A percentile compares a stretch with the other conserved stretches of the same genome.
These are phyloP conservation scores for Leucocoprinus sp. DNA, from an alignment of 768 basidiomycete species.

Conservation along the genomic window DNA sequence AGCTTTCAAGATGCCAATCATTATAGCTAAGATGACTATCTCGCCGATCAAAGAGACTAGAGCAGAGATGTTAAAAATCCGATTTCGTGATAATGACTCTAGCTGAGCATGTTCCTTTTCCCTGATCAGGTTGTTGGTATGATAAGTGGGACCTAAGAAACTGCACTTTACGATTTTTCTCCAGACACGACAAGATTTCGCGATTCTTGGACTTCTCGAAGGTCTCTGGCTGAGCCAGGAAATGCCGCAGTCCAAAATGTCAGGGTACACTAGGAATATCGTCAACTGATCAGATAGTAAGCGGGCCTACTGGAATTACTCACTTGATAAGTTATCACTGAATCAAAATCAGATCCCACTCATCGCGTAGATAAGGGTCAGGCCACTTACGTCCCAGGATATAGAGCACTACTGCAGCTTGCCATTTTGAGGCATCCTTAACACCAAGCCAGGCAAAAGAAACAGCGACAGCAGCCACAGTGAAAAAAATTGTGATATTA, in stretches of 20 bases:
- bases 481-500: slow-evolving; percentile 72
- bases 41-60: slow-evolving; percentile 63
- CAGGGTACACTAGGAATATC: slow-evolving; percentile 40
- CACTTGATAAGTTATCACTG: slow-evolving; percentile 70
- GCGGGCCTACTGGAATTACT: not conserved
- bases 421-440: slow-evolving; percentile 56
- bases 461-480: slow-evolving; percentile 53
- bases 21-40: slow-evolving; percentile 58
- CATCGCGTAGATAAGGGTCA: not conserved
- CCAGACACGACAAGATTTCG: slow-evolving; percentile 29
- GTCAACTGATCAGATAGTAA: not conserved
- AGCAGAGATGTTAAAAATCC: slow-evolving; percentile 71
- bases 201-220: slow-evolving; percentile 60
- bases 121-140: slow-evolving; percentile 20
- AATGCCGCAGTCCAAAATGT: slow-evolving; percentile 85
- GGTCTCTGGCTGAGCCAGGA: slow-evolving; percentile 62
- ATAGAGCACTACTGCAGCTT: slow-evolving; percentile 51
- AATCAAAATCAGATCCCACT: slow-evolving; percentile 10
- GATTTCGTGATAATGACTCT: slow-evolving; percentile 61
- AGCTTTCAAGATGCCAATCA: slow-evolving; percentile 69
- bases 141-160: not conserved
- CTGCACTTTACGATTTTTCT: slow-evolving; percentile 35
- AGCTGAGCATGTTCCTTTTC: slow-evolving; percentile 39
- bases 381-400: slow-evolving; percentile 48
- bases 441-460: slow-evolving; percentile 78